Evolutionary conservation across 2,329 filamentous ascomycete species (phyloP).

Genomic region (Claviceps cyperi): DNA sequence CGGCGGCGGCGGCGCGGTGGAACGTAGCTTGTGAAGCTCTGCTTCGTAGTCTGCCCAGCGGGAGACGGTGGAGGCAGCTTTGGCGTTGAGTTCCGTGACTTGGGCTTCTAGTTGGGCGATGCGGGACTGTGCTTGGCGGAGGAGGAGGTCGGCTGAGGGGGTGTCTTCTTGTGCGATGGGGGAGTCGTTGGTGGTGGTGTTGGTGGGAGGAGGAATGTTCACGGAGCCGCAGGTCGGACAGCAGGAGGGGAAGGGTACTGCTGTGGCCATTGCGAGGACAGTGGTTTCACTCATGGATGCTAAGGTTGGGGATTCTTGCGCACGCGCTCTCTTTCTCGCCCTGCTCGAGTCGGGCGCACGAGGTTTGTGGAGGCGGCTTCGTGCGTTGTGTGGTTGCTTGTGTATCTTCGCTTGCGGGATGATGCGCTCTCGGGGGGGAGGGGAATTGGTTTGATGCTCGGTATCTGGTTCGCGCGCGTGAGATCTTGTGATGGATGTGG

Average conservation of each 20-base stretch:
- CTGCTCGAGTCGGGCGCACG: background rate
- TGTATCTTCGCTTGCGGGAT: too few relatives aligned
- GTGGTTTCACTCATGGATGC: slow-evolving; percentile 10
- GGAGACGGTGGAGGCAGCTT: slow-evolving; percentile 49
- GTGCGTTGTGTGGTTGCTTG: too few relatives aligned
- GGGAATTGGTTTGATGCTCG: too few relatives aligned
- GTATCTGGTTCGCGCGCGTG: too few relatives aligned
- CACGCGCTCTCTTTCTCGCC: background rate
- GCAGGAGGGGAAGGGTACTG: slow-evolving; percentile 19
- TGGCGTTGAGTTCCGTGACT: slow-evolving; percentile 54
- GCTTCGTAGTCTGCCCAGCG: slow-evolving; percentile 70
- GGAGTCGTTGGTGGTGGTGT: slow-evolving; percentile 9
- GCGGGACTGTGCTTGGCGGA: slow-evolving; percentile 41
- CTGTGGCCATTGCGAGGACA: slow-evolving; percentile 19
- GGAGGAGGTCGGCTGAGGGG: slow-evolving; percentile 16
- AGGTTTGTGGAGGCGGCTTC: too few relatives aligned
- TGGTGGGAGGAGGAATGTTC: slow-evolving; percentile 13
- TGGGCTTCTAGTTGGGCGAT: slow-evolving; percentile 59
- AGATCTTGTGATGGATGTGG: too few relatives aligned
- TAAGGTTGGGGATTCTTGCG: background rate
- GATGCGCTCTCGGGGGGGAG: too few relatives aligned
- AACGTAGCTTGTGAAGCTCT: slow-evolving; percentile 49
- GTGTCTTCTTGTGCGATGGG: slow-evolving; percentile 8
- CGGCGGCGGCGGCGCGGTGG: slow-evolving; percentile 11
- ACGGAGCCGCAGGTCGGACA: slow-evolving; percentile 38